Evolutionary conservation across 176 grass and related monocot genomes (phyloP).

Genomic region (Typha latifolia): DNA sequence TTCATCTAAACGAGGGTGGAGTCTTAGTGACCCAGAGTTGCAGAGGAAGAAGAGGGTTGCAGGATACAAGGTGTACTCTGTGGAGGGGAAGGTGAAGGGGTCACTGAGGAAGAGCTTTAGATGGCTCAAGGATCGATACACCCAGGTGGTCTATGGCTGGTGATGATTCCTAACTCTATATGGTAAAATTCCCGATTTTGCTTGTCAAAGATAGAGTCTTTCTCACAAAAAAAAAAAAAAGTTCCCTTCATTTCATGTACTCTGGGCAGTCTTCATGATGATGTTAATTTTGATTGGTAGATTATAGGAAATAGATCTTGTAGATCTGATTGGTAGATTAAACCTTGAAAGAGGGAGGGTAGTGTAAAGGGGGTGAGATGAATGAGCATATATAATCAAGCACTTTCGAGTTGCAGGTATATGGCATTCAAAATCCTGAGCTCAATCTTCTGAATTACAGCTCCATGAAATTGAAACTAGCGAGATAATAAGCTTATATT

Average conservation of each 20-base stretch:
- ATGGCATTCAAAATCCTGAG: neutral
- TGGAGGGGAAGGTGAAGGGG: slow-evolving; percentile 64
- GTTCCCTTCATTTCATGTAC: too few relatives aligned
- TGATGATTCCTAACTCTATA: slow-evolving; percentile 2
- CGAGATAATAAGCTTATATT: neutral
- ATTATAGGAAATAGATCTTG: too few relatives aligned
- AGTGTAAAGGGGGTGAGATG: too few relatives aligned
- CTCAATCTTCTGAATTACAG: neutral
- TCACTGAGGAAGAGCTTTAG: slow-evolving; percentile 62
- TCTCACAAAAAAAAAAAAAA: too few relatives aligned
- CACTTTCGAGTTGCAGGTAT: neutral
- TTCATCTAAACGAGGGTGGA: slow-evolving; percentile 10
- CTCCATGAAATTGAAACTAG: neutral
- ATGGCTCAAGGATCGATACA: slow-evolving; percentile 75
- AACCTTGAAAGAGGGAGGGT: too few relatives aligned
- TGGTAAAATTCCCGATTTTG: neutral
- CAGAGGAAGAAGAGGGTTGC: slow-evolving; percentile 82
- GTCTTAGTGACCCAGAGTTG: slow-evolving; percentile 52
- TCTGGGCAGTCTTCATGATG: too few relatives aligned
- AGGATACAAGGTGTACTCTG: slow-evolving; percentile 60
- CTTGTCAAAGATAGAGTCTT: neutral
- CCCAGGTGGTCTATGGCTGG: slow-evolving; percentile 38
- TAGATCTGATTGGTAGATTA: too few relatives aligned
- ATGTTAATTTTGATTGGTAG: too few relatives aligned
- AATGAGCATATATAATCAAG: too few relatives aligned